A percentile compares a stretch with the other conserved stretches of the same genome.
Conservation (phyloP, 1,139 yeast species). For the Debaryomyces robertsiae region DNA sequence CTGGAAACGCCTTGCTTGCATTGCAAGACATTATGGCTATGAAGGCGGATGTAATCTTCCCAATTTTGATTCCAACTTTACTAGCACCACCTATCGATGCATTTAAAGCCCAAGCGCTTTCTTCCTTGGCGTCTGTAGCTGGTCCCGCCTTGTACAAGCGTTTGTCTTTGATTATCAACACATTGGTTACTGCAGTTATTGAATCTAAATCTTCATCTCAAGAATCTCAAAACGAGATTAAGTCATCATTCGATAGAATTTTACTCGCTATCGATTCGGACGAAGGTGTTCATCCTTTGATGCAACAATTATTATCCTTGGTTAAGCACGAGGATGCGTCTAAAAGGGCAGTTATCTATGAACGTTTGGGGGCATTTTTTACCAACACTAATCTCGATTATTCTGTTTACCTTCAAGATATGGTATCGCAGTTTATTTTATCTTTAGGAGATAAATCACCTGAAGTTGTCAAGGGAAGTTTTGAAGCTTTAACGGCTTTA, state of each 20-base stretch:
- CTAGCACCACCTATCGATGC: constrained; percentile 79
- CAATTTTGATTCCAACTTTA: constrained; percentile 85
- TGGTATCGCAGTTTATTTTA: constrained; percentile 70
- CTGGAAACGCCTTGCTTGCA: constrained; percentile 83
- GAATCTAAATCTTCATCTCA: constrained; percentile 36
- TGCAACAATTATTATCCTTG: constrained; percentile 77
- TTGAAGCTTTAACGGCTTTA: constrained; percentile 65
- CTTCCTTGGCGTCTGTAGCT: constrained; percentile 89
- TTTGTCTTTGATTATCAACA: constrained; percentile 67
- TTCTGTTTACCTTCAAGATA: constrained; percentile 71
- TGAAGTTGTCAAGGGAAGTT: constrained; percentile 68
- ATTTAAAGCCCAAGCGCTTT: constrained; percentile 83
- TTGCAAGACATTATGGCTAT: constrained; percentile 91
- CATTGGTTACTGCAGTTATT: constrained; percentile 66
- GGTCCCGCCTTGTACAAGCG: constrained; percentile 80
- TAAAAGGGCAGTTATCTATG: constrained; percentile 67
- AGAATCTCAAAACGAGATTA: constrained; percentile 41
- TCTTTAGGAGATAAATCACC: constrained; percentile 72
- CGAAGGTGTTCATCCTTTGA: constrained; percentile 81
- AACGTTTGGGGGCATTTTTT: constrained; percentile 74
- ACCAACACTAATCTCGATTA: constrained; percentile 66
- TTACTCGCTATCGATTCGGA: constrained; percentile 72
- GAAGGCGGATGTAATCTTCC: constrained; percentile 89
- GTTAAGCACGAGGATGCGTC: constrained; percentile 74
- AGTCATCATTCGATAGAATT: constrained; percentile 65